Evolutionary conservation across 129 eudicot genomes (phyloP), one percentile per base, ranked within the genome.

Genomic region (Pseudognaphalium luteoalbum): DNA sequence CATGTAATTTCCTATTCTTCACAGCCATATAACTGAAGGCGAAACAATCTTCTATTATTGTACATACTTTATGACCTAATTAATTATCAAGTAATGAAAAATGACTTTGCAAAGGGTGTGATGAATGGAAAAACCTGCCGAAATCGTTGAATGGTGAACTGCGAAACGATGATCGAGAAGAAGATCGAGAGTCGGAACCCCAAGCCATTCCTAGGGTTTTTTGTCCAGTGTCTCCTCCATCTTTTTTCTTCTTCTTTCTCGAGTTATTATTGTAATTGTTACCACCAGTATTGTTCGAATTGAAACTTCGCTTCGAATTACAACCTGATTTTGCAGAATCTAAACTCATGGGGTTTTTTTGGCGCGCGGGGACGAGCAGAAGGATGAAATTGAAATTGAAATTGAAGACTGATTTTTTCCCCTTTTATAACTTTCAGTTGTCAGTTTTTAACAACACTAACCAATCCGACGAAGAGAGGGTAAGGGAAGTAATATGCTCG

Each of bases 171-270:
- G 96, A 82, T 21, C 87, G 88, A 44, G 92, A 88, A 21, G 91
- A 84, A 10, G 96, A 86, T 68, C 75, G 90, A 78, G 97, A 90
- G 81, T 85, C 83, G 37, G 92, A 80, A 56, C 92, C 96, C 98
- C 98, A 93, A 77, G 95, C 90, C 87, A 85, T 81, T 33, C 98
- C 98, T 78, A 93, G 97, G 96, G 98, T 93, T 87, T 93, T 88
- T 83, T 90, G 96, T 41, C 78, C 82, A 71, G 52, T 9, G 37
- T 15, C 79, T 8, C 28, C 79, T 3, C 44, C 75, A 66, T 28
- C 60, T 50, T 72, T 85, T 29, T 75, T 87, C 74, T 72, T 86
- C 70, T 64, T 83, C 80, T 78, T 87, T 15, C 70, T 83, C 42
- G 57, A 80, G 78, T 79, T 80, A 58, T 54, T 76, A 51, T 3